Conservation (phyloP, 2,329 filamentous ascomycete species). For the Fusarium metavorans region DNA sequence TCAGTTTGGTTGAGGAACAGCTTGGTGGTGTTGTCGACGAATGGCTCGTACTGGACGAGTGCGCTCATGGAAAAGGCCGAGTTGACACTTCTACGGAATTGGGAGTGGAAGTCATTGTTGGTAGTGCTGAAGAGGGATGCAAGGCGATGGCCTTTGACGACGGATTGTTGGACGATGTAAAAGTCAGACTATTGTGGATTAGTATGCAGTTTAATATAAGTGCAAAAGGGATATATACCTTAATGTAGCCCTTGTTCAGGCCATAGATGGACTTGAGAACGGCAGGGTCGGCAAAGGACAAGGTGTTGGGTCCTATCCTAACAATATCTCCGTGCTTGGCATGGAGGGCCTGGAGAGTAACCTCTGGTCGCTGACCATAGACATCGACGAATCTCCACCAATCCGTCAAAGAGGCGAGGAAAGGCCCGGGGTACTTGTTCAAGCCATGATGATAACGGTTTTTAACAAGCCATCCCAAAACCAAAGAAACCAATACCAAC, state of each 20-base stretch:
- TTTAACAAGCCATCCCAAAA: conserved; percentile 25
- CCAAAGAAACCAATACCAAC: conserved; percentile 15
- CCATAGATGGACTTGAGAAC: conserved; percentile 84
- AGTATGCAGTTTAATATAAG: conserved; percentile 65
- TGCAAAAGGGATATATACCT: conserved; percentile 61
- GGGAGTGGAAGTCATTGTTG: conserved; percentile 80
- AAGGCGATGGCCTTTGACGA: conserved; percentile 75
- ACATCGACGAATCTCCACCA: conserved; percentile 82
- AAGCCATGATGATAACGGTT: conserved; percentile 65
- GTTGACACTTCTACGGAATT: conserved; percentile 81
- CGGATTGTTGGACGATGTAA: conserved; percentile 82
- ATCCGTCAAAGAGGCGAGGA: conserved; percentile 72
- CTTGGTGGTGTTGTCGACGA: conserved; percentile 80
- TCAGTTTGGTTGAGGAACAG: conserved; percentile 76
- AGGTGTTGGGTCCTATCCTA: conserved; percentile 77
- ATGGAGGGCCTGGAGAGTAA: conserved; percentile 76
- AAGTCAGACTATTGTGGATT: conserved; percentile 73
- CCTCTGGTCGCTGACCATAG: conserved; percentile 71
- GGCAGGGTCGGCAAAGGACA: conserved; percentile 80
- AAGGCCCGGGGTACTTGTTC: conserved; percentile 78
- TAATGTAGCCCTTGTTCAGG: conserved; percentile 82
- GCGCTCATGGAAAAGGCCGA: conserved; percentile 82
- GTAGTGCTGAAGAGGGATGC: conserved; percentile 82
- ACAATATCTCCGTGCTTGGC: conserved; percentile 79
- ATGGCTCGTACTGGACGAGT: conserved; percentile 82